Base-by-base conservation (phyloP, 2,329 filamentous ascomycete genomes). In the Gaeumannomyces sp. region DNA sequence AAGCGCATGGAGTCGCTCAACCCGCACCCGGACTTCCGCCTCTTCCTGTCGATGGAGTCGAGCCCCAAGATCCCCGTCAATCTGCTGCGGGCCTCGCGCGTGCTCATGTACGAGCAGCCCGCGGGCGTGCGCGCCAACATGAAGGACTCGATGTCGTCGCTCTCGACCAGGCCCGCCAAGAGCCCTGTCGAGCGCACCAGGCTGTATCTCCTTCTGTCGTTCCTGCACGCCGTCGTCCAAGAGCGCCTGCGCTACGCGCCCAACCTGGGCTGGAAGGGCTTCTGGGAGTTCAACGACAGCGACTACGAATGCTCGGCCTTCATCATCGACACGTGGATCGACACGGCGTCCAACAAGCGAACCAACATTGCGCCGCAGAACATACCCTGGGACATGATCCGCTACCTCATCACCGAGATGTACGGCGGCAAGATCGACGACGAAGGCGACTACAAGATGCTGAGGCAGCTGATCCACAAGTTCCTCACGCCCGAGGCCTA, bases 221-320 rank as follows among this genome's bases (percentile, higher is more conserved):
- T 99, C 84, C 75, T 99, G 71, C 95, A 99, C 74, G 96, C 95
- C 8, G 93, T 99, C 53, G 88, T 97, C 14, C 95, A 99, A 76
- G 95, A 99, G 77, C 85, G 96, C 71, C 81, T 99, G 68, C 90
- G 95, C 68, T 99, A 99, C 75, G 93, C 94, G 29, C 96, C 95
- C 0, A 94, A 85, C 65, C 81, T 99, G 64, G 95, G 95, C 67
- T 99, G 95, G 95, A 97, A 96, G 81, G 92, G 93, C 64, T 97
- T 97, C 83, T 99, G 96, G 95, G 96, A 99, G 78, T 99, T 99
- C 77, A 99, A 99, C 75, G 96, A 99, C 77, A 96, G 93, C 71
- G 95, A 99, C 91, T 98, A 98, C 77, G 94, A 99, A 83, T 99
- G 95, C 79, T 97, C 91, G 60, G 92, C 92, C 64, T 95, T 92